Conservation (phyloP, 768 basidiomycete genomes). For the Suillus lakei region DNA sequence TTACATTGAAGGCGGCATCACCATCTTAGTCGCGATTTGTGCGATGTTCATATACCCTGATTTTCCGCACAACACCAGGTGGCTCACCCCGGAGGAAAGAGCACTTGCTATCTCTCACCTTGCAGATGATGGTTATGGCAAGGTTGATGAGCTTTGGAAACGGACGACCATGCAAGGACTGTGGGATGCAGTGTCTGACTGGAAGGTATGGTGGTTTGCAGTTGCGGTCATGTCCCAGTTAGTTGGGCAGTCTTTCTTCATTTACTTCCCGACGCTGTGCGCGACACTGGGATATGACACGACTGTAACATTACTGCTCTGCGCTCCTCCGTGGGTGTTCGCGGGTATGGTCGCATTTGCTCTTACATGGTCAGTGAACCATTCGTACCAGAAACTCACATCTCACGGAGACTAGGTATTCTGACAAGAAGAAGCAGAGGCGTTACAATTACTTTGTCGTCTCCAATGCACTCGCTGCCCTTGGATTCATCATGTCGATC, state of each 20-base stretch:
- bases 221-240: constrained; percentile 43
- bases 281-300: background rate
- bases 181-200: constrained; percentile 62
- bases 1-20: constrained; percentile 36
- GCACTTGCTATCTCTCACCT: constrained; percentile 35
- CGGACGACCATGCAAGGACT: constrained; percentile 48
- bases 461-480: background rate
- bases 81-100: constrained; percentile 35
- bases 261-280: background rate
- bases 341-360: background rate
- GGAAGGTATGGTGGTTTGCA: constrained; percentile 83
- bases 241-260: background rate
- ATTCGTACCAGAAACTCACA: background rate
- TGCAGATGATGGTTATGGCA: constrained; percentile 47
- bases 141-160: constrained; percentile 43
- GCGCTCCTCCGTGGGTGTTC: background rate
- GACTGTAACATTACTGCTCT: background rate
- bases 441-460: background rate
- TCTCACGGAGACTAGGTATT: background rate
- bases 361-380: background rate
- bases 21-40: constrained; percentile 38
- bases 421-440: background rate
- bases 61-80: constrained; percentile 38
- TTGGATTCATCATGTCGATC: background rate
- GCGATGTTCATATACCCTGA: constrained; percentile 42